Percentiles rank a stretch among this genome's conserved stretches.
These are phyloP conservation scores for Anisodus acutangulus DNA, from an alignment of 257 asterid genomes.

Conservation along the genomic window DNA sequence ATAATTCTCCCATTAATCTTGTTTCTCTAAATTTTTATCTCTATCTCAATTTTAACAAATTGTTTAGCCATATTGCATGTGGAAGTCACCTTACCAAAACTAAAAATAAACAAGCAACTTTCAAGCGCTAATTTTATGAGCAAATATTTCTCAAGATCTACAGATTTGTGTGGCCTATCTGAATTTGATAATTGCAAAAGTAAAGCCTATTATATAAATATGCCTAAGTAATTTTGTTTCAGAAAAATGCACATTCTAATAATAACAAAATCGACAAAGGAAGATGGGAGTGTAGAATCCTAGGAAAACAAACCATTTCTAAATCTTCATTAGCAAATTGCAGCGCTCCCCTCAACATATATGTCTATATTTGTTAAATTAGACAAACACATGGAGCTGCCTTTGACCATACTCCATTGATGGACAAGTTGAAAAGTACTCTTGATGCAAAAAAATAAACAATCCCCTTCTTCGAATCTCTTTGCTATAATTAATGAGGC, in stretches of 20 bases:
- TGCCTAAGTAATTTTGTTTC: neutral
- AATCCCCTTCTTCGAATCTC: slow-evolving; percentile 32
- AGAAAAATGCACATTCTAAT: slow-evolving; percentile 7
- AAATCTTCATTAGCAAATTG: slow-evolving; percentile 16
- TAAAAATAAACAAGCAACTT: slow-evolving; percentile 5
- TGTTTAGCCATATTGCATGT: neutral
- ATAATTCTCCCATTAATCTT: no score
- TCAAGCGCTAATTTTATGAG: neutral
- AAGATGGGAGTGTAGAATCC: slow-evolving; percentile 34
- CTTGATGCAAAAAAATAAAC: slow-evolving; percentile 36
- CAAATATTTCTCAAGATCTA: neutral
- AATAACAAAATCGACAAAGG: slow-evolving; percentile 23
- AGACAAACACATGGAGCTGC: slow-evolving; percentile 49
- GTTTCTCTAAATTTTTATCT: no score
- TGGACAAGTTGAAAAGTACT: slow-evolving; percentile 30
- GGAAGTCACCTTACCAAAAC: neutral
- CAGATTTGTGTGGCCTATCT: neutral
- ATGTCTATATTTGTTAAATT: slow-evolving; percentile 18
- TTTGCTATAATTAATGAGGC: slow-evolving; percentile 30
- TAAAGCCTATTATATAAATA: slow-evolving; percentile 6
- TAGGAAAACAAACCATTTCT: slow-evolving; percentile 29
- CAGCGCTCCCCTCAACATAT: neutral
- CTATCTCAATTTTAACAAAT: no score
- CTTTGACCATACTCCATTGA: slow-evolving; percentile 42
- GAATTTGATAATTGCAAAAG: neutral